phyloP scores from a whole-genome alignment of 78 protist genomes.

The Pelomyxa schiedti region DNA sequence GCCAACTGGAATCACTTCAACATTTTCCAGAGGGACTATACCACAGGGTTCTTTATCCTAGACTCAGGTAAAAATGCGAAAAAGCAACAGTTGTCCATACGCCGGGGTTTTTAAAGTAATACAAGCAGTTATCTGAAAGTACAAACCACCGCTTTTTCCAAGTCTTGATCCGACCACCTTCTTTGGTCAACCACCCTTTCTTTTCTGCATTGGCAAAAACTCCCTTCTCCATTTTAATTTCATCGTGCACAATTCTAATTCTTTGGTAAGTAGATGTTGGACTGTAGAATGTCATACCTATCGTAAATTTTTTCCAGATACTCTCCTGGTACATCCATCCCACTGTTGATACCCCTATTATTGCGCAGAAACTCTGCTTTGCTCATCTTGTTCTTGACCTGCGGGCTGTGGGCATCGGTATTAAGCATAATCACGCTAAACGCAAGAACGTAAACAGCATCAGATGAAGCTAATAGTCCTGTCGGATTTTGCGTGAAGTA shows the following conservation, averaged over 20 bases:
- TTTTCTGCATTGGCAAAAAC: constrained; percentile 30
- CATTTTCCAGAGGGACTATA: constrained; percentile 47
- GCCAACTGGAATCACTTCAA: constrained; percentile 16
- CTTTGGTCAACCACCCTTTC: constrained; percentile 61
- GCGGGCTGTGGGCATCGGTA: constrained; percentile 75
- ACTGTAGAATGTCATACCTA: too few relatives aligned
- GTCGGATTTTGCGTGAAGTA: constrained; percentile 60
- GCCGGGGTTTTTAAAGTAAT: constrained; percentile 51
- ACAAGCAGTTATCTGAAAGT: constrained; percentile 36
- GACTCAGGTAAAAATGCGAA: too few relatives aligned
- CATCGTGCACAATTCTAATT: constrained; percentile 44
- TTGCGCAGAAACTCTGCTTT: constrained; percentile 23
- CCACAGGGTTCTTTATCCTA: constrained; percentile 54
- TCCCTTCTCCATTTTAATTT: constrained; percentile 53
- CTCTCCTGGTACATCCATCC: constrained; percentile 36
- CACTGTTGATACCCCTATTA: constrained; percentile 43
- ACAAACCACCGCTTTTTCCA: constrained; percentile 65
- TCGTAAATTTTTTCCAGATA: constrained; percentile 54
- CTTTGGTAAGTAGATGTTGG: too few relatives aligned
- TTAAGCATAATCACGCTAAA: constrained; percentile 72
- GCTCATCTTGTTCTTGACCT: constrained; percentile 62
- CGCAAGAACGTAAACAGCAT: constrained; percentile 45
- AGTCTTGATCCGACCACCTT: constrained; percentile 57
- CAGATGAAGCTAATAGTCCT: constrained; percentile 12
- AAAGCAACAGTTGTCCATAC: too few relatives aligned